Percentiles rank a stretch among this genome's conserved stretches.
Conservation (phyloP, 139 green algal genomes). For the Chlamydomonas sphaeroides region DNA sequence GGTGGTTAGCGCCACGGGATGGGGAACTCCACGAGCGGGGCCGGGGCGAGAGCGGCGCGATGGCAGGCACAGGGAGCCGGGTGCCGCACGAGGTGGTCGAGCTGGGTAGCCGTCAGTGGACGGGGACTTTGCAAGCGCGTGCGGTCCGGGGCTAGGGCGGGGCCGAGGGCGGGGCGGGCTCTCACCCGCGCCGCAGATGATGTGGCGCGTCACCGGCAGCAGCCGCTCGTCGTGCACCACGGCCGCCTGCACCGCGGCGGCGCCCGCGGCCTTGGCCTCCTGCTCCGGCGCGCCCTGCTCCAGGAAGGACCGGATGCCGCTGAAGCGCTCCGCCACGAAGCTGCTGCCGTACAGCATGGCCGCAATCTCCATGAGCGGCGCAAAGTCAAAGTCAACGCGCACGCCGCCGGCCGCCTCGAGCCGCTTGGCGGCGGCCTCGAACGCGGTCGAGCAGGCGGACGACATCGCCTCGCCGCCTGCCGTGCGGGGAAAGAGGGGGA, state of each 20-base stretch:
- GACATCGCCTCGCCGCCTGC: conserved; percentile 50
- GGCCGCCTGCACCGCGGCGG: not conserved
- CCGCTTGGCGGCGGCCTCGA: conserved; percentile 55
- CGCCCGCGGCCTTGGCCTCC: not conserved
- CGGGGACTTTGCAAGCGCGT: no score
- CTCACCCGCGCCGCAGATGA: conserved; percentile 68
- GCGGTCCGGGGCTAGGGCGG: no score
- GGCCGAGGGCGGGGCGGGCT: no score
- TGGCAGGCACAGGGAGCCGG: no score
- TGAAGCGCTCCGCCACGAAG: conserved; percentile 84
- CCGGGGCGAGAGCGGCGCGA: no score
- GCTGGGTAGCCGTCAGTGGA: no score
- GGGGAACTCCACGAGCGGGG: no score
- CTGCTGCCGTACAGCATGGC: conserved; percentile 79
- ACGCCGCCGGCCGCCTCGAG: conserved; percentile 63
- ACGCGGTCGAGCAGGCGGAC: conserved; percentile 39
- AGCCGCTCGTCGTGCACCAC: conserved; percentile 67
- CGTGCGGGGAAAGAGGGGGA: not conserved
- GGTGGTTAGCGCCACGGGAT: no score
- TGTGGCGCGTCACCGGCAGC: conserved; percentile 72
- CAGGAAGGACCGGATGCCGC: conserved; percentile 75
- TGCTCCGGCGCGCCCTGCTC: conserved; percentile 35
- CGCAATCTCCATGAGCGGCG: conserved; percentile 66
- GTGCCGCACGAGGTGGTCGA: no score
- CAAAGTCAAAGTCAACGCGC: conserved; percentile 73